Evolutionary conservation across 805 yeast genomes (phyloP).

Genomic region (Zygotorulaspora sp.): DNA sequence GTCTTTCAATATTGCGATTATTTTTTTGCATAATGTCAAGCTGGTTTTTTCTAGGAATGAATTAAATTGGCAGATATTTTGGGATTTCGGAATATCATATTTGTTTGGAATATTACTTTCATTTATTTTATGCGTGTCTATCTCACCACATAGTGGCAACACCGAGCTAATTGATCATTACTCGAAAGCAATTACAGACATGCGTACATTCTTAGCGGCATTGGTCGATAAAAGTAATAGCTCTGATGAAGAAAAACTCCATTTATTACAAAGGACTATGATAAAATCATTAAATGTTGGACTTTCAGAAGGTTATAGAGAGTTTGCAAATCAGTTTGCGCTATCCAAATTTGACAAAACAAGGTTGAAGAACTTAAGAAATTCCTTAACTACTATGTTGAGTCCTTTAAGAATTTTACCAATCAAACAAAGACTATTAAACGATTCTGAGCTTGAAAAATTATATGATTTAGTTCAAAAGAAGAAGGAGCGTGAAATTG

Average conservation of each 20-base stretch:
- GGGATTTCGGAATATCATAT: slow-evolving; percentile 45
- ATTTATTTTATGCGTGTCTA: slow-evolving; percentile 32
- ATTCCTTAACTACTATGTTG: slow-evolving; percentile 39
- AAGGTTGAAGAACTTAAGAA: slow-evolving; percentile 38
- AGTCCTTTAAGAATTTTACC: slow-evolving; percentile 43
- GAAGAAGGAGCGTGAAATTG: background rate
- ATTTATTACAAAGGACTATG: slow-evolving; percentile 30
- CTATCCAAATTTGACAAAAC: slow-evolving; percentile 34
- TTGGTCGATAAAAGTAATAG: slow-evolving; percentile 19
- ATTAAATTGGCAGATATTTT: slow-evolving; percentile 35
- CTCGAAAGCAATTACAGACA: slow-evolving; percentile 21
- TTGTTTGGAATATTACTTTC: slow-evolving; percentile 41
- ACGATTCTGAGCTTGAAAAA: slow-evolving; percentile 17
- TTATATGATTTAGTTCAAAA: slow-evolving; percentile 12
- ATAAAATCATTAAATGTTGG: slow-evolving; percentile 31
- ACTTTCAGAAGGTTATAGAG: slow-evolving; percentile 42
- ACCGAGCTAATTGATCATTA: slow-evolving; percentile 29
- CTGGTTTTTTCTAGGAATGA: slow-evolving; percentile 16
- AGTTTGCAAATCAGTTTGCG: slow-evolving; percentile 40
- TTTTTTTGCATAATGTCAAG: slow-evolving; percentile 35
- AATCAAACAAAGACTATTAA: slow-evolving; percentile 20
- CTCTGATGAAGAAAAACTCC: slow-evolving; percentile 18
- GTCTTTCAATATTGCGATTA: slow-evolving; percentile 37
- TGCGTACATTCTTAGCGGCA: slow-evolving; percentile 26
- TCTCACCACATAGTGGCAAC: slow-evolving; percentile 44